Percentiles rank a stretch among this genome's conserved stretches.
phyloP scores from a whole-genome alignment of 2,329 filamentous ascomycete species.

The Ascochyta fabae region DNA sequence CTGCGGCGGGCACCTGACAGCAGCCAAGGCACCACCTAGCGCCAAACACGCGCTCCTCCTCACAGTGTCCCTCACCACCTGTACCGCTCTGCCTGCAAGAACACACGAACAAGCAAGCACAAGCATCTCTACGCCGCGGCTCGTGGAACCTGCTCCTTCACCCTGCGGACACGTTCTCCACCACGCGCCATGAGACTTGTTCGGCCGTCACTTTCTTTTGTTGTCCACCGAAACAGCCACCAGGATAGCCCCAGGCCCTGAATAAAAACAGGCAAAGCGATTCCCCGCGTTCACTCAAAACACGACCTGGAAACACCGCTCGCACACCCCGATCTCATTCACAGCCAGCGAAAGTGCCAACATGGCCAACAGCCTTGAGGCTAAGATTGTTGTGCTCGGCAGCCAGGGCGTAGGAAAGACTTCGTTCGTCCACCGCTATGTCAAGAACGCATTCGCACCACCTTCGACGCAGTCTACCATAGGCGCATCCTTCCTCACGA shows the following conservation, averaged over 20 bases:
- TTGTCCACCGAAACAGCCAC: slow-evolving; percentile 17
- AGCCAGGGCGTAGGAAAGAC: slow-evolving; percentile 83
- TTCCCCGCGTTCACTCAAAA: not conserved
- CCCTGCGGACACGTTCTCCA: slow-evolving; percentile 16
- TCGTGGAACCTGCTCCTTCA: slow-evolving; percentile 21
- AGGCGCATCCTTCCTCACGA: slow-evolving; percentile 65
- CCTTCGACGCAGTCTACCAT: slow-evolving; percentile 57
- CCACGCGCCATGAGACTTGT: slow-evolving; percentile 42
- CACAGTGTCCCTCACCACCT: slow-evolving; percentile 25
- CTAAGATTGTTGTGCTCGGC: slow-evolving; percentile 82
- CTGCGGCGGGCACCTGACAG: slow-evolving; percentile 36
- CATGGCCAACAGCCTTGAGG: slow-evolving; percentile 67
- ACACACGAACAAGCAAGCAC: not conserved
- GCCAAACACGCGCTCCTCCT: slow-evolving; percentile 27
- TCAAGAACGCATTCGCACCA: slow-evolving; percentile 73
- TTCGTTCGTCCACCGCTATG: slow-evolving; percentile 76
- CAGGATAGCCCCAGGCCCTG: slow-evolving; percentile 11
- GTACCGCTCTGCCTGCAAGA: slow-evolving; percentile 2
- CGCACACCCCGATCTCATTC: not conserved
- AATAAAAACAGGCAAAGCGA: slow-evolving; percentile 4
- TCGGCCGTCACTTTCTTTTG: slow-evolving; percentile 28
- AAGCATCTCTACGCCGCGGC: slow-evolving; percentile 8
- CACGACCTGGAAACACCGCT: not conserved
- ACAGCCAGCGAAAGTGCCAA: not conserved
- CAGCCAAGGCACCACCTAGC: slow-evolving; percentile 38